Evolutionary conservation across 306 rosid genomes (phyloP), one percentile per base, ranked within the genome.

Genomic region (Medicago lupulina): DNA sequence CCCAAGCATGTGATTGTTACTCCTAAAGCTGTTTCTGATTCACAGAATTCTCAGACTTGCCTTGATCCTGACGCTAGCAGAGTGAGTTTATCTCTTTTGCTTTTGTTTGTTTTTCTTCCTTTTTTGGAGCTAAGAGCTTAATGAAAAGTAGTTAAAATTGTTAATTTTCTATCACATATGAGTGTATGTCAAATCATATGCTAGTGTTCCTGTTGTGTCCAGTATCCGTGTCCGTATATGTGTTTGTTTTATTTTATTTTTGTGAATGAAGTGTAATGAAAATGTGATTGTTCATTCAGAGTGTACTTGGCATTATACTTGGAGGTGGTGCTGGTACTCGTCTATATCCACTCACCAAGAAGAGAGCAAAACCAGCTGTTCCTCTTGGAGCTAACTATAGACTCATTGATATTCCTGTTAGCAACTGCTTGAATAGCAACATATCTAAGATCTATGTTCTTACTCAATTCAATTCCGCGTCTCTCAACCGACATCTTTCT

Each of bases 281-380:
- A 11, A 23, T 79, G 43, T 51, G 12, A n/a, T 34, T 63, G 8
- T 54, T 55, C 25, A 55, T 65, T 70, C 79, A 92, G 99, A 95
- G 99, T 88, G 99, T 95, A 17, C 86, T 95, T 58, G 97, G 99
- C 12, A 89, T 95, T 58, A 95, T 95, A 77, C 85, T 95, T 44
- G 97, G 99, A 57, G 99, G 99, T 8, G 99, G 99, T 31, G 99
- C 99, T 1, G 99, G 99, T 43, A 95, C 99, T 70, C 88, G 97
- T 46, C 88, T 95, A 17, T 95, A 95, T 80, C 99, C 99, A 7
- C 78, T 95, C 69, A 95, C 99, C 7, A 95, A 95, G 91, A 95
- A 95, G 92, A 78, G 99, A 0, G 99, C 99, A 14, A 95, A 95
- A 86, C 99, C 99, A 1, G 99, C 99, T 25, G 99, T 95, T 73